Evolutionary conservation across 805 yeast genomes (phyloP), one percentile per base, ranked within the genome.

Genomic region (Torulaspora quercuum): DNA sequence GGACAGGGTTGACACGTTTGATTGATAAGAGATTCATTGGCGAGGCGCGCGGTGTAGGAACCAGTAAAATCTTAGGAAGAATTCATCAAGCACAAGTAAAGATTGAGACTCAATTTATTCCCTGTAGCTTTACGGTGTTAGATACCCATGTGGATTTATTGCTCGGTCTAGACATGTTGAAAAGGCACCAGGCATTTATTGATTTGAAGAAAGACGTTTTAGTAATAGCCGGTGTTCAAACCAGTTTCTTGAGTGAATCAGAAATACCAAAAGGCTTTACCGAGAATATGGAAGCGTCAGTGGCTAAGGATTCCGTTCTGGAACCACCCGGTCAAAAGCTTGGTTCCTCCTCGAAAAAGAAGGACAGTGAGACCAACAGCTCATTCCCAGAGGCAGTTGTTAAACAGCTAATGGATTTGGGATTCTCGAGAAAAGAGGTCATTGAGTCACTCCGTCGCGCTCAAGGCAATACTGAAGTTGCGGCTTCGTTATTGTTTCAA

Each of bases 1-100:
- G 68, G 31, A 76, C 89, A 41, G 83, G 83, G 2, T 64, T 92
- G 16, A 63, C 77, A 16, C 76, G 82, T 46, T 64, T 88, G 38
- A 77, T 92, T 5, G 99, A 92, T 57, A 77, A 65, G 42, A 69
- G 96, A 42, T 87, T 80, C 57, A 68, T 68, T 28, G 95, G 96
- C 14, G 78, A 78, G 52, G 97, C 95, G 1, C 68, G 76, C 37
- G 99, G 98, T 29, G 97, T 92, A 9, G 99, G 98, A 1, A 71
- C 78, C 1, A 78, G 82, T 14, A 70, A 75, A 42, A 85, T 88
- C 32, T 56, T 78, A 20, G 99, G 98, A 2, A 71, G 84, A 44
- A 82, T 92, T 25, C 97, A 92, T 57, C 79, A 86, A 45, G 95
- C 87, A 0, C 95, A 95, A 12, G 71, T 92, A 25, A 80, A 78